Evolutionary conservation across 352 stramenopile genomes (phyloP).

Genomic region (Pythium aristosporum): DNA sequence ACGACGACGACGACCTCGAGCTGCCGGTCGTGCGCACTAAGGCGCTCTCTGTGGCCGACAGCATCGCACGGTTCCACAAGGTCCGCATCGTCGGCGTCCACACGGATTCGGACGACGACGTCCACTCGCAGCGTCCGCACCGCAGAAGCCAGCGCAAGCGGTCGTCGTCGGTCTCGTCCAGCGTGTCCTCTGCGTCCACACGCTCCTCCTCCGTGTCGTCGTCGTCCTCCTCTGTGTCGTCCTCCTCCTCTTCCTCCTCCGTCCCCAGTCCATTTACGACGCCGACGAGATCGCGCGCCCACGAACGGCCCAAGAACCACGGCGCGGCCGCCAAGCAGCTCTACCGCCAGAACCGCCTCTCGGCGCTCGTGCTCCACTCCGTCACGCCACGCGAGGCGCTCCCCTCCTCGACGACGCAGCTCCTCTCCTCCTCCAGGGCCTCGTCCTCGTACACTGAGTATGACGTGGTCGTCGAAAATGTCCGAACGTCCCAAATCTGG

Average conservation of each 20-base stretch:
- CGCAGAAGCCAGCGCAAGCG: background rate
- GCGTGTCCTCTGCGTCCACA: background rate
- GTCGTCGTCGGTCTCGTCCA: slow-evolving; percentile 3
- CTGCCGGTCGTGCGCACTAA: slow-evolving; percentile 22
- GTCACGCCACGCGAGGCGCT: slow-evolving; percentile 56
- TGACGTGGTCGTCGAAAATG: slow-evolving; percentile 57
- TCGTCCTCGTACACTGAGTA: slow-evolving; percentile 47
- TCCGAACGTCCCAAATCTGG: slow-evolving; percentile 51
- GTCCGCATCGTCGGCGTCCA: slow-evolving; percentile 9
- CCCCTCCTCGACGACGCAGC: background rate
- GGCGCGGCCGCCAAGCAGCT: slow-evolving; percentile 21
- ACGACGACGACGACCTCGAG: slow-evolving; percentile 26
- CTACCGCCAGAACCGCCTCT: slow-evolving; percentile 42
- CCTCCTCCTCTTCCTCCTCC: slow-evolving; percentile 2
- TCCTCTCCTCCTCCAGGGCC: background rate
- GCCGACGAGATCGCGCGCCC: background rate
- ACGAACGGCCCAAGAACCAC: slow-evolving; percentile 11
- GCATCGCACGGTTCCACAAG: slow-evolving; percentile 23
- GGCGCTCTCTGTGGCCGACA: slow-evolving; percentile 21
- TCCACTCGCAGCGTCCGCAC: slow-evolving; percentile 9
- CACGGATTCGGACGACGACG: slow-evolving; percentile 1
- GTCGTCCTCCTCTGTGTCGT: slow-evolving; percentile 1
- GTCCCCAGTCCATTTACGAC: background rate
- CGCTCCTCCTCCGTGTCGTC: background rate
- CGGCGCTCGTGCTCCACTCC: slow-evolving; percentile 58